Percentiles rank a stretch among this genome's conserved stretches.
Evolutionary conservation across 192 early-diverging fungal genomes (phyloP).

Genomic region (Umbelopsis sp.): DNA sequence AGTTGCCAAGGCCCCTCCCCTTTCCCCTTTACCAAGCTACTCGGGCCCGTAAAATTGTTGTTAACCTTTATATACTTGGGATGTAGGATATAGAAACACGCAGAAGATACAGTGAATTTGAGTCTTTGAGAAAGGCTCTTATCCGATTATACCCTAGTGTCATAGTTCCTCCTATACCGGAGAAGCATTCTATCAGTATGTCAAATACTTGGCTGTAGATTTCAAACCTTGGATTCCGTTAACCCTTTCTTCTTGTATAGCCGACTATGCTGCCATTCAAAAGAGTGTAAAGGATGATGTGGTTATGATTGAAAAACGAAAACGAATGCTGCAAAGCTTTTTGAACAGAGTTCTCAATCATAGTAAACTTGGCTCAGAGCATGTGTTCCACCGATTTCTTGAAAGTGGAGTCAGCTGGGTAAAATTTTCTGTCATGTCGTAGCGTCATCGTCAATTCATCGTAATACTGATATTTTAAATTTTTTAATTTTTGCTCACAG

Average conservation of each 20-base stretch:
- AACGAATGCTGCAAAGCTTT: slow-evolving; percentile 92
- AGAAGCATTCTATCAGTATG: slow-evolving; percentile 90
- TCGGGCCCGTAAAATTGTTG: no score
- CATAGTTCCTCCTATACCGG: slow-evolving; percentile 95
- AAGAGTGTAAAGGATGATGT: slow-evolving; percentile 79
- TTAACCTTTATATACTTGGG: neutral
- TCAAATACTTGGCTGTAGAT: slow-evolving; percentile 3
- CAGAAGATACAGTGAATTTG: slow-evolving; percentile 96
- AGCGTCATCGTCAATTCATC: neutral
- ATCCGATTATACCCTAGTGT: slow-evolving; percentile 80
- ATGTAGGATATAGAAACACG: slow-evolving; percentile 67
- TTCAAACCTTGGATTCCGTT: neutral
- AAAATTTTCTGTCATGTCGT: neutral
- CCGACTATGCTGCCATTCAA: slow-evolving; percentile 74
- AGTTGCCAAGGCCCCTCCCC: slow-evolving; percentile 18
- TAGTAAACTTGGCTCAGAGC: slow-evolving; percentile 82
- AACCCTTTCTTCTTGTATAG: slow-evolving; percentile 29
- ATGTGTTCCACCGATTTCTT: slow-evolving; percentile 92
- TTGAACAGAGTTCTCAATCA: slow-evolving; percentile 89
- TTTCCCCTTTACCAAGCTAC: neutral
- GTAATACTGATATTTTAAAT: no score
- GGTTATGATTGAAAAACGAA: slow-evolving; percentile 85
- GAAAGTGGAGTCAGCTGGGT: slow-evolving; percentile 79
- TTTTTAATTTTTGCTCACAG: slow-evolving; percentile 28
- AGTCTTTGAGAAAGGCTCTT: slow-evolving; percentile 81